Evolutionary conservation across 208 protist species (phyloP).

Genomic region (Trypanosoma melophagium): DNA sequence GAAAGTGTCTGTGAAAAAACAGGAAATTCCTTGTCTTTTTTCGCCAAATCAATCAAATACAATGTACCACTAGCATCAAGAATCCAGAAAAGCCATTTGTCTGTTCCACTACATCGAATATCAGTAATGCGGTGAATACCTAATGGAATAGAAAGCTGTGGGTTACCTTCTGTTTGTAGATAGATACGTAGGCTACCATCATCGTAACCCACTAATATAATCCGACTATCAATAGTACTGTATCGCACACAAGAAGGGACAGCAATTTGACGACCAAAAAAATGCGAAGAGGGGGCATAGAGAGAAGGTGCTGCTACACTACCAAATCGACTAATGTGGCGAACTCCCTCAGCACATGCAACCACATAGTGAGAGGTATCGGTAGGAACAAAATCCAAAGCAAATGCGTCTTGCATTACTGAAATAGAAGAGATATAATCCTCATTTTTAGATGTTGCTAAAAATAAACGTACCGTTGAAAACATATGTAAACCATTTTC

Average conservation of each 20-base stretch:
- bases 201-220: constrained; percentile 76
- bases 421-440: constrained; percentile 11
- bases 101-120: constrained; percentile 45
- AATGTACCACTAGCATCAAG: constrained; percentile 70
- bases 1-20: constrained; percentile 52
- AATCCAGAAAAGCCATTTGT: constrained; percentile 68
- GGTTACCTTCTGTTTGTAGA: constrained; percentile 43
- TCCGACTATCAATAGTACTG: constrained; percentile 54
- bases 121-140: constrained; percentile 40
- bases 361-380: constrained; percentile 72
- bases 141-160: constrained; percentile 67
- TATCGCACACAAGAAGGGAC: constrained; percentile 68
- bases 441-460: constrained; percentile 33
- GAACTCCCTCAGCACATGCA: constrained; percentile 52
- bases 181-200: constrained; percentile 78
- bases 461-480: constrained; percentile 50
- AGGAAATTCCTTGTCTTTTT: constrained; percentile 47
- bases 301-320: constrained; percentile 64
- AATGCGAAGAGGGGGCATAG: constrained; percentile 47
- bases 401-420: constrained; percentile 24
- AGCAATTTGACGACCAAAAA: constrained; percentile 34
- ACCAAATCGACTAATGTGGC: constrained; percentile 65
- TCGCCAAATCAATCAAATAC: constrained; percentile 68
- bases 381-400: constrained; percentile 61
- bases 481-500: constrained; percentile 71